A percentile compares a stretch with the other conserved stretches of the same genome.
Conservation (phyloP, 768 basidiomycete genomes). For the Termitomyces sp. region DNA sequence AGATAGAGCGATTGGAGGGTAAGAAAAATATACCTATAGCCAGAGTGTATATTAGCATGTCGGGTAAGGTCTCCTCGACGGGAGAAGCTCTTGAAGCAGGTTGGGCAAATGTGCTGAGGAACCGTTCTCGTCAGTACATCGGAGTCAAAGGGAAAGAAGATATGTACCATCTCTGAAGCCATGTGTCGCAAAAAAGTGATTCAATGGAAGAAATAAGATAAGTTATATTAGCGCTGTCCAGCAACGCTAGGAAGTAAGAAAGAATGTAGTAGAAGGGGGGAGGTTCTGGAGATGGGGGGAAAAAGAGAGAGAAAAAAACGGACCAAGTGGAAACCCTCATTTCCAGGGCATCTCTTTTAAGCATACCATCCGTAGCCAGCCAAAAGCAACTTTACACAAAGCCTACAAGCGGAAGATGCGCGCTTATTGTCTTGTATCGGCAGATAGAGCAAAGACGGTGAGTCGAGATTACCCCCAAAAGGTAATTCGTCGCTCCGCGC, state of each 20-base stretch:
- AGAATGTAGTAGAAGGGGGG: conserved; percentile 9
- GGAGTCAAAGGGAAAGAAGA: not conserved
- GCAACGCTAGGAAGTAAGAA: conserved; percentile 18
- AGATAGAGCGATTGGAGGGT: not conserved
- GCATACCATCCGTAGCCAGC: not conserved
- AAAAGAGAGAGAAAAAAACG: conserved; percentile 8
- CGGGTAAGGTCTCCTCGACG: conserved; percentile 58
- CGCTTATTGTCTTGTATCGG: conserved; percentile 15
- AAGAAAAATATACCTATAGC: conserved; percentile 35
- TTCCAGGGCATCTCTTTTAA: conserved; percentile 11
- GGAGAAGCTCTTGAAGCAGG: conserved; percentile 44
- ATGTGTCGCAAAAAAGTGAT: conserved; percentile 6
- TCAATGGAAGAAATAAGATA: conserved; percentile 5
- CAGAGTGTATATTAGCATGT: conserved; percentile 46
- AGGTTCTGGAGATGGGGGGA: conserved; percentile 8
- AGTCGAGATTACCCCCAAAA: conserved; percentile 5
- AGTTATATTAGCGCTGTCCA: conserved; percentile 18
- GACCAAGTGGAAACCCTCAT: conserved; percentile 9
- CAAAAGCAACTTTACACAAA: conserved; percentile 14
- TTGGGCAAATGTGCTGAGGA: conserved; percentile 32
- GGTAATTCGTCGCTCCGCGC: conserved; percentile 4
- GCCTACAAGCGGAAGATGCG: conserved; percentile 3
- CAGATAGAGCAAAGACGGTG: conserved; percentile 4
- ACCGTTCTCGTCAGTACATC: not conserved
- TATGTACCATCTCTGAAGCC: conserved; percentile 8